These are phyloP conservation scores for Tylopilus balloui DNA, from an alignment of 768 basidiomycete species.

Conservation along the genomic window DNA sequence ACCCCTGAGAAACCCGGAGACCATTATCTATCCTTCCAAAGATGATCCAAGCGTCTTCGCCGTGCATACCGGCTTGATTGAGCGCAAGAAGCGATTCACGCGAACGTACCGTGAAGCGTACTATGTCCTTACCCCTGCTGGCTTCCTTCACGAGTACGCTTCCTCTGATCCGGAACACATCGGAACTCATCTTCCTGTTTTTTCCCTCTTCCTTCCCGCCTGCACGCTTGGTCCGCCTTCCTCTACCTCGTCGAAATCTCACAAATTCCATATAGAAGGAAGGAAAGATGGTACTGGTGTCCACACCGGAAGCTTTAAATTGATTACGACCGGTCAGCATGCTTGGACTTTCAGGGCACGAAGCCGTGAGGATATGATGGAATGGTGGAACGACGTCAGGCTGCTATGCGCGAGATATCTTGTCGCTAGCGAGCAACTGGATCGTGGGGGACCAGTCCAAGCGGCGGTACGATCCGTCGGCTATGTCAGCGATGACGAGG, in stretches of 20 bases:
- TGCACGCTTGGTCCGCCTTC: constrained; percentile 96
- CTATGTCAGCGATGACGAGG: constrained; percentile 79
- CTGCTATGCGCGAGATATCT: constrained; percentile 93
- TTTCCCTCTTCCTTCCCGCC: constrained; percentile 86
- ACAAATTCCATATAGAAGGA: constrained; percentile 98
- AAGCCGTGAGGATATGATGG: constrained; percentile 96
- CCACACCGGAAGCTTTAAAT: constrained; percentile 52
- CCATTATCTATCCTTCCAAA: constrained; percentile 83
- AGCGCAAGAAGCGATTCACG: constrained; percentile 95
- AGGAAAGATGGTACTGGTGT: constrained; percentile 72
- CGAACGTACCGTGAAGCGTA: constrained; percentile 79
- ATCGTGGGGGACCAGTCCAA: constrained; percentile 87
- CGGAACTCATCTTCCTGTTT: constrained; percentile 57
- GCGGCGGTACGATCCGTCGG: constrained; percentile 88
- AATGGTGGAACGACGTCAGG: constrained; percentile 98
- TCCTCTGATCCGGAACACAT: constrained; percentile 63
- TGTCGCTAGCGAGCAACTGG: constrained; percentile 90
- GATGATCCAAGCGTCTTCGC: constrained; percentile 82
- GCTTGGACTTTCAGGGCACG: constrained; percentile 90
- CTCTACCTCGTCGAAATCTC: constrained; percentile 55
- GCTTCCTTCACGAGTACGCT: constrained; percentile 90
- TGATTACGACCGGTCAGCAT: constrained; percentile 40
- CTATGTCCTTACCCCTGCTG: constrained; percentile 92
- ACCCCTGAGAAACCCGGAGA: constrained; percentile 73
- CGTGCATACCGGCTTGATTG: constrained; percentile 85